Base-by-base conservation (phyloP, 768 basidiomycete species). In the Tricholoma furcatifolium region DNA sequence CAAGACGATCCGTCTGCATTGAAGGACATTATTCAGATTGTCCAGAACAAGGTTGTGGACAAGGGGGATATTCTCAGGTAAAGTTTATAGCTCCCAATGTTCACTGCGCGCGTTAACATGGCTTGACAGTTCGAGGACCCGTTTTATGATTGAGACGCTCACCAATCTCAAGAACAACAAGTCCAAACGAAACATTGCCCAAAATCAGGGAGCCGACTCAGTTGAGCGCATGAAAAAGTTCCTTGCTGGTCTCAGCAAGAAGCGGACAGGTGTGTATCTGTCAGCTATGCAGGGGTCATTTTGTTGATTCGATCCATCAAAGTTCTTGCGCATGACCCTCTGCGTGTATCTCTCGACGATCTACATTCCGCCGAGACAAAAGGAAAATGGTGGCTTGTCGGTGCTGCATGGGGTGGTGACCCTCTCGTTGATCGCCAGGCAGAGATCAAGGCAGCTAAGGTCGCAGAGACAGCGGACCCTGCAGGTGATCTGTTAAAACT, bases 341-440 rank as follows among this genome's bases (percentile, higher is more conserved):
- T 99, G 7, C 86, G 93, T 6, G 84, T 97, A 1, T 85, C 89
- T 0, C 75, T 98, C 20, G 76, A 77, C n/a, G 96, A 98, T 69
- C 78, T 98, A 5, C 90, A 82, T 54, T 81, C 84, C 0, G 86
- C 93, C 1, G 84, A 91, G 51, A 88, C 79, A 10, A 90, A 85
- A 64, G 97, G 95, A 4, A 97, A 97, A 72, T 98, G 97, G 97
- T 98, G 97, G 96, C 78, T 98, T 2, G 91, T 98, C 32, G 97
- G 96, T 15, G 93, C 96, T 1, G 96, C 91, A 0, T 99, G 96
- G 96, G 80, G 81, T 30, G 95, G 95, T 2, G 86, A 98, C 62
- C 95, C 97, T 7, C 79, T 98, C 3, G 76, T 86, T 17, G 95
- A 98, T 51, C 81, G 77, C 40, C 80, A 81, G 52, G 76, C 70